Evolutionary conservation across 2,329 filamentous ascomycete genomes (phyloP), one percentile per base, ranked within the genome.

Genomic region (Triangularia verruculosa): DNA sequence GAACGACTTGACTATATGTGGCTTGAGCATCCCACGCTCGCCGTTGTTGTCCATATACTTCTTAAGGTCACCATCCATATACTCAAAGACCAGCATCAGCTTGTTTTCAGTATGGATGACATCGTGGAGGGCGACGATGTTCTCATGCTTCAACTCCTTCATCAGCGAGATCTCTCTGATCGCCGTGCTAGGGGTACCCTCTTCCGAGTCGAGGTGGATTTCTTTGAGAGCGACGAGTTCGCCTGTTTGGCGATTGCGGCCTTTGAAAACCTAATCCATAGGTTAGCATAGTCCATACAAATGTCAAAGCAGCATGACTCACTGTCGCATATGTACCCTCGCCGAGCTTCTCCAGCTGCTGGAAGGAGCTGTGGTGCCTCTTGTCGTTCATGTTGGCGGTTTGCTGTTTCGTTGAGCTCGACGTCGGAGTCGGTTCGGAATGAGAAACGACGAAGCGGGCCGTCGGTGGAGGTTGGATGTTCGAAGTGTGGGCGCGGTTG

Each of bases 31-130:
- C 66, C 95, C 94, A 59, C 93, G 86, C 71, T 97, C 92, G 72
- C 93, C 93, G 64, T 93, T 85, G 6, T 89, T 91, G 76, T 99
- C 95, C 95, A 99, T 99, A 79, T 97, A 98, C 75, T 96, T 92
- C 82, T 99, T 99, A 11, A 99, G 81, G 74, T 99, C 95, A 75
- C 93, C 93, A 78, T 99, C 95, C 94, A 99, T 97, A 78, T 89
- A 97, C 78, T 99, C 95, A 72, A 99, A 99, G 9, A 99, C 95
- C 47, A 99, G 88, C 95, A 99, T 99, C 63, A 99, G 87, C 78
- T 99, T 99, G 80, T 98, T 99, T 82, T 99, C 95, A 64, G 95
- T 99, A 78, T 99, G 95, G 73, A 99, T 98, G 62, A 99, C 95
- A 83, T 99, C 95, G 83, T 98, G 92, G 4, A 99, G 88, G 64